These are phyloP conservation scores for Penicillium atrosanguineum DNA, from an alignment of 495 filamentous ascomycete genomes.

Conservation along the genomic window DNA sequence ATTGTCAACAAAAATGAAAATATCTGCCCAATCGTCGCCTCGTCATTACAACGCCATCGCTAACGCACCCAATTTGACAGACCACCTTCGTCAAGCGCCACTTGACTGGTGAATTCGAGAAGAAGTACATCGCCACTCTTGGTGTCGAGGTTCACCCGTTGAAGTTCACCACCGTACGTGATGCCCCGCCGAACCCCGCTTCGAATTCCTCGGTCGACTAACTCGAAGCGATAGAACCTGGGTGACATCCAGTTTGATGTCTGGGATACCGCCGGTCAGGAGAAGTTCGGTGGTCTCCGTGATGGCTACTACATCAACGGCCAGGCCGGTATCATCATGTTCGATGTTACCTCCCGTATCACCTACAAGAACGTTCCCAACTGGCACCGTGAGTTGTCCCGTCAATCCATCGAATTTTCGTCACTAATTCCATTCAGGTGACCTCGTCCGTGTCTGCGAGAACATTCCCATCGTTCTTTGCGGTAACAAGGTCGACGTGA, in stretches of 20 bases:
- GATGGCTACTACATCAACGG: constrained; percentile 99
- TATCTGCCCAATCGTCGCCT: constrained; percentile 28
- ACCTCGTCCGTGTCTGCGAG: constrained; percentile 99
- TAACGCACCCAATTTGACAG: constrained; percentile 50
- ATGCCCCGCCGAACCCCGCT: constrained; percentile 51
- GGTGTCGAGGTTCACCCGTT: constrained; percentile 99
- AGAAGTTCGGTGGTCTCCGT: constrained; percentile 99
- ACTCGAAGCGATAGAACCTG: constrained; percentile 67
- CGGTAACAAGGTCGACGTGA: constrained; percentile 99
- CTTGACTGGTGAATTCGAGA: constrained; percentile 99
- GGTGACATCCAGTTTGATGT: constrained; percentile 98
- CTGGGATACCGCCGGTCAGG: constrained; percentile 99
- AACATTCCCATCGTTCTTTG: constrained; percentile 97
- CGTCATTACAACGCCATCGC: constrained; percentile 19
- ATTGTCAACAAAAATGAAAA: constrained; percentile 32
- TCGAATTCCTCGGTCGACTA: constrained; percentile 34
- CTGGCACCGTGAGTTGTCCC: constrained; percentile 88
- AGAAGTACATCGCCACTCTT: constrained; percentile 99
- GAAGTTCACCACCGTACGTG: constrained; percentile 89
- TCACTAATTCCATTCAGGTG: constrained; percentile 58
- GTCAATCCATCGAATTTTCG: neutral
- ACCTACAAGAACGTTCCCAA: constrained; percentile 99
- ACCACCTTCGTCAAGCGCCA: constrained; percentile 99
- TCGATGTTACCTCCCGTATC: constrained; percentile 99
- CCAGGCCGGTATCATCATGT: constrained; percentile 99